Evolutionary conservation across 495 filamentous ascomycete species (phyloP).

Genomic region (Hypoxylon cercidicola): DNA sequence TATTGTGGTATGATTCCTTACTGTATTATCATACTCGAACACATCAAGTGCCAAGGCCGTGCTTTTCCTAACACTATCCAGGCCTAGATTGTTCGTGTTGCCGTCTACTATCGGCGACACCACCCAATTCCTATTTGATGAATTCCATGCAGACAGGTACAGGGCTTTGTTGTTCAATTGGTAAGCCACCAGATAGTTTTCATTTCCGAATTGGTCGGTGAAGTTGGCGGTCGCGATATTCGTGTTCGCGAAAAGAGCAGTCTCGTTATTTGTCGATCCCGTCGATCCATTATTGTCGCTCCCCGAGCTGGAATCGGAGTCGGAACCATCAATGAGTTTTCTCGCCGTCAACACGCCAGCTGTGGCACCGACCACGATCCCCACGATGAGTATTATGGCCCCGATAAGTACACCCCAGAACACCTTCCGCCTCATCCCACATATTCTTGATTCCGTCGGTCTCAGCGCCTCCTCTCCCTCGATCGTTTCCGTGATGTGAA

Average conservation of each 20-base stretch:
- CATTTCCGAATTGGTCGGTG: slow-evolving; percentile 38
- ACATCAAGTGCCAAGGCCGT: slow-evolving; percentile 40
- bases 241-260: slow-evolving; percentile 32
- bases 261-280: slow-evolving; percentile 1
- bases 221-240: slow-evolving; percentile 44
- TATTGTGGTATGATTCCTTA: slow-evolving; percentile 13
- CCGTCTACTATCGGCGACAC: slow-evolving; percentile 41
- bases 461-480: slow-evolving; percentile 4
- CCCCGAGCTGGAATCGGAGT: slow-evolving; percentile 11
- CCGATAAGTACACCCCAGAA: slow-evolving; percentile 36
- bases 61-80: slow-evolving; percentile 35
- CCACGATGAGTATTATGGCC: slow-evolving; percentile 33
- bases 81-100: slow-evolving; percentile 33
- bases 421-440: slow-evolving; percentile 34
- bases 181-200: slow-evolving; percentile 41
- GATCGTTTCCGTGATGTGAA: background rate
- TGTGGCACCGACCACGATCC: slow-evolving; percentile 33
- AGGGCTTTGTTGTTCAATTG: slow-evolving; percentile 44
- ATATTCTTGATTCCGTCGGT: slow-evolving; percentile 30
- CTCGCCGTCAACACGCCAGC: slow-evolving; percentile 29
- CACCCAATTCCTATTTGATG: slow-evolving; percentile 38
- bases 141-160: slow-evolving; percentile 43
- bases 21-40: slow-evolving; percentile 24
- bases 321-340: background rate
- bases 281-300: background rate